These are phyloP conservation scores for Pythium phragmitis DNA, from an alignment of 352 stramenopile genomes.

Conservation along the genomic window DNA sequence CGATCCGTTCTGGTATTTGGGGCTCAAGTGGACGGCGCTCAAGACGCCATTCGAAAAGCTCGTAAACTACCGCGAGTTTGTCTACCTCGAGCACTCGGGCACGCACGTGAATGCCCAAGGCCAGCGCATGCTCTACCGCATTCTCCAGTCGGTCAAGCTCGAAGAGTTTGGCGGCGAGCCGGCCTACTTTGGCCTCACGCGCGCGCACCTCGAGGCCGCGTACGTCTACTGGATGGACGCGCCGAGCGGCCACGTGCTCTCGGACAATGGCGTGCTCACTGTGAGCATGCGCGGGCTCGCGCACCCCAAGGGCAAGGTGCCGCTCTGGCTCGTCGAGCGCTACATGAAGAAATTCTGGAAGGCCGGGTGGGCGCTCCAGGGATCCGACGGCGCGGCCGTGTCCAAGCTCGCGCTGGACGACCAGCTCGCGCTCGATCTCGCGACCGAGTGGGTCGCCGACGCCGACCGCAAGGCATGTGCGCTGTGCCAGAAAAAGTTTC, in stretches of 20 bases:
- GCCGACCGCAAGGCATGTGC: slow-evolving; percentile 47
- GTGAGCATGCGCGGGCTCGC: slow-evolving; percentile 57
- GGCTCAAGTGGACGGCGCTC: slow-evolving; percentile 73
- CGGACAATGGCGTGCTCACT: slow-evolving; percentile 34
- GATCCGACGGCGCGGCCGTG: not conserved
- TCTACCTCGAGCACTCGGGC: slow-evolving; percentile 68
- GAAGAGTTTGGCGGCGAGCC: slow-evolving; percentile 55
- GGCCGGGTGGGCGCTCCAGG: slow-evolving; percentile 25
- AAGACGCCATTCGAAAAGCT: slow-evolving; percentile 60
- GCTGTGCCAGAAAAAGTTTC: slow-evolving; percentile 67
- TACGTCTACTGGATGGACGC: slow-evolving; percentile 75
- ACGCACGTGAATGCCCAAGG: slow-evolving; percentile 51
- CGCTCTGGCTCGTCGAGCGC: slow-evolving; percentile 50
- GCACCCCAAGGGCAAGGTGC: slow-evolving; percentile 62
- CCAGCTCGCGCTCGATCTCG: slow-evolving; percentile 50
- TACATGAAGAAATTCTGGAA: slow-evolving; percentile 66
- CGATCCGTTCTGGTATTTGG: slow-evolving; percentile 77
- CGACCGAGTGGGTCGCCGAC: slow-evolving; percentile 61
- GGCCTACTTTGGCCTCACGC: slow-evolving; percentile 69
- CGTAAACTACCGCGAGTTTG: slow-evolving; percentile 63
- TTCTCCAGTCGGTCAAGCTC: slow-evolving; percentile 63
- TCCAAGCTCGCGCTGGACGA: slow-evolving; percentile 9
- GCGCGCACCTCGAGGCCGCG: slow-evolving; percentile 54
- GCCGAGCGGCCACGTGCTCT: slow-evolving; percentile 13
- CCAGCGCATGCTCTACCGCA: slow-evolving; percentile 59